These are phyloP conservation scores for Bretschneidera sinensis DNA, from an alignment of 345 rosid species.

Conservation along the genomic window DNA sequence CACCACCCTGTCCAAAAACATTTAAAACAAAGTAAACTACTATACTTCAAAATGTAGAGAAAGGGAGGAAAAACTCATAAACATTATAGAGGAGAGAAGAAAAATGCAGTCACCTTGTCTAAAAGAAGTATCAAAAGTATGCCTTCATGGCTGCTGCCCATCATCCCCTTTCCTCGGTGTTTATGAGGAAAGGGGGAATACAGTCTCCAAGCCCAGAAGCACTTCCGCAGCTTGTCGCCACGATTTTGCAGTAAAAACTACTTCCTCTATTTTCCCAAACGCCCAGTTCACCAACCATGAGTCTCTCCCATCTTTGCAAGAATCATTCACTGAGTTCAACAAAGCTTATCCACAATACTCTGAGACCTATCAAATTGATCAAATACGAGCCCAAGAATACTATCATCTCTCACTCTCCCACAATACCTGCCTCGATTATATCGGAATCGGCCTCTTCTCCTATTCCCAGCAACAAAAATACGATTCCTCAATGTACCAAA, in stretches of 20 bases:
- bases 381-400: constrained; percentile 60
- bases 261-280: constrained; percentile 64
- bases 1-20: constrained; percentile 6
- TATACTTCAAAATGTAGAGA: neutral
- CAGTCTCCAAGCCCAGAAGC: constrained; percentile 31
- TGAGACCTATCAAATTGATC: constrained; percentile 53
- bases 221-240: constrained; percentile 60
- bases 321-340: constrained; percentile 60
- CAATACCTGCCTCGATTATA: constrained; percentile 85
- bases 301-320: constrained; percentile 63
- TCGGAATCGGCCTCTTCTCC: constrained; percentile 84
- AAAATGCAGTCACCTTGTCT: constrained; percentile 41
- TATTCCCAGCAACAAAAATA: constrained; percentile 57
- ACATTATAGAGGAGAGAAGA: neutral
- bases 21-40: neutral
- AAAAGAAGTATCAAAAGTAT: constrained; percentile 39
- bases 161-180: constrained; percentile 27
- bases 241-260: constrained; percentile 53
- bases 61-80: neutral
- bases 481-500: constrained; percentile 33
- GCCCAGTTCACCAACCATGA: constrained; percentile 72
- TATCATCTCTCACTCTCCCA: constrained; percentile 56
- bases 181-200: constrained; percentile 34
- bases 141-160: constrained; percentile 64
- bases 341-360: constrained; percentile 57